Percentiles rank a stretch among this genome's conserved stretches.
phyloP scores from a whole-genome alignment of 192 early-diverging fungal genomes.

The Lobosporangium transversale region DNA sequence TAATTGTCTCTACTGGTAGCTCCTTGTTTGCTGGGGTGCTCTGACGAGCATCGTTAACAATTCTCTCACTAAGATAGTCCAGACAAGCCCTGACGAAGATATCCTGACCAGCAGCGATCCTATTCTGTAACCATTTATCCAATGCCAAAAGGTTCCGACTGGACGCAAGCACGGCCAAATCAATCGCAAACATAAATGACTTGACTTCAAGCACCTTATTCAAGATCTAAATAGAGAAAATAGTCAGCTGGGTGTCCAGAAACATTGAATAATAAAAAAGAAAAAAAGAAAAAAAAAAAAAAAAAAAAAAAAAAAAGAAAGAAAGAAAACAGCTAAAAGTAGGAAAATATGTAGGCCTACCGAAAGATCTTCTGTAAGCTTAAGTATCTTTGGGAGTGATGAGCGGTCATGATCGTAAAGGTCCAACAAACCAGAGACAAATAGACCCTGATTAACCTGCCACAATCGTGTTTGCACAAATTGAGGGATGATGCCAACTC shows the following conservation, averaged over 20 bases:
- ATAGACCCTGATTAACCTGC: constrained; percentile 66
- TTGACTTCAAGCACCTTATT: constrained; percentile 73
- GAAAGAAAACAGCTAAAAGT: background rate
- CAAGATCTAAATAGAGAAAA: constrained; percentile 63
- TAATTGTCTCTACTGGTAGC: constrained; percentile 72
- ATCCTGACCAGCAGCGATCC: constrained; percentile 69
- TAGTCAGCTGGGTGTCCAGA: no score
- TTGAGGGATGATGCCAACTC: constrained; percentile 63
- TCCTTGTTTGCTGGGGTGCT: constrained; percentile 51
- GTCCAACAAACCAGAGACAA: constrained; percentile 73
- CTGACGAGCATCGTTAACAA: constrained; percentile 58
- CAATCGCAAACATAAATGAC: constrained; percentile 77
- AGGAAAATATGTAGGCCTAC: constrained; percentile 50
- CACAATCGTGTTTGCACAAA: constrained; percentile 79
- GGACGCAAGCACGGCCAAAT: constrained; percentile 81
- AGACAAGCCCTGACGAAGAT: constrained; percentile 76
- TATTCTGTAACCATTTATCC: constrained; percentile 87
- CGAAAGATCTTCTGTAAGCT: constrained; percentile 83
- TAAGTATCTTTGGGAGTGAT: constrained; percentile 68
- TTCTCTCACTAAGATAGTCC: constrained; percentile 78
- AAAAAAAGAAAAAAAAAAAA: background rate
- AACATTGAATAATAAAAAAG: no score
- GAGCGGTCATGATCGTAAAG: constrained; percentile 78
- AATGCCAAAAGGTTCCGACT: constrained; percentile 82
- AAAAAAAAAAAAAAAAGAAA: background rate